Evolutionary conservation across 2,329 filamentous ascomycete species (phyloP).

Genomic region (Aspergillus persii): DNA sequence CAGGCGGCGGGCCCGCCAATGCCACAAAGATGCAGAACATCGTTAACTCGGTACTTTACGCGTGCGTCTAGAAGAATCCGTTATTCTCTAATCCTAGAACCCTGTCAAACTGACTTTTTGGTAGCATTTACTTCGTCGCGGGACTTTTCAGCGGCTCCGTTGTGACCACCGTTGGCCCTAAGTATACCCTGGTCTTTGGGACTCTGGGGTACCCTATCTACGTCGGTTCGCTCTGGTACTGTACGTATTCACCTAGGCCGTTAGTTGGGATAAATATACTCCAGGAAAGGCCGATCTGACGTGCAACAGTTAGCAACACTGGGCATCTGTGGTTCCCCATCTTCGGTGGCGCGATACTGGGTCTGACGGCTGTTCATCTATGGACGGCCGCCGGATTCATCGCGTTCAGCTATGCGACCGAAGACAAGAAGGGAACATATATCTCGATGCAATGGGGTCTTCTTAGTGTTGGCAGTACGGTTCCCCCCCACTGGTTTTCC

Average conservation of each 20-base stretch:
- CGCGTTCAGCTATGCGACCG: not conserved
- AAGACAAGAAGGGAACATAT: not conserved
- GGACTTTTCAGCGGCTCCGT: not conserved
- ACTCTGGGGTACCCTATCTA: not conserved
- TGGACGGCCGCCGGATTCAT: not conserved
- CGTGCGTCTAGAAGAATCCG: not conserved
- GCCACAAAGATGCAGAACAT: not conserved
- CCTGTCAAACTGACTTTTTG: not conserved
- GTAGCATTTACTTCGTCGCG: not conserved
- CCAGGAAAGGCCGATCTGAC: not conserved
- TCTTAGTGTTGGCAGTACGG: not conserved
- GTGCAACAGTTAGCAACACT: not conserved
- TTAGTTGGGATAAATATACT: not conserved
- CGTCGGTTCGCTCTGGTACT: not conserved
- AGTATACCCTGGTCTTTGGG: not conserved
- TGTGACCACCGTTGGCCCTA: not conserved
- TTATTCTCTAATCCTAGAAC: not conserved
- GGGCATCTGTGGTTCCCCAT: not conserved
- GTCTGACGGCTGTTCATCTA: not conserved
- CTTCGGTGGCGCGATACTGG: not conserved
- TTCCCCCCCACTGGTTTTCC: no score
- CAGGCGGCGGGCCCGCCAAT: not conserved
- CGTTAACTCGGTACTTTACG: not conserved
- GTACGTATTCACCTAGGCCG: not conserved
- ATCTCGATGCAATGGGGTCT: not conserved